Base-by-base conservation (phyloP, 108 stramenopile species). In the Nitzschia sp. region DNA sequence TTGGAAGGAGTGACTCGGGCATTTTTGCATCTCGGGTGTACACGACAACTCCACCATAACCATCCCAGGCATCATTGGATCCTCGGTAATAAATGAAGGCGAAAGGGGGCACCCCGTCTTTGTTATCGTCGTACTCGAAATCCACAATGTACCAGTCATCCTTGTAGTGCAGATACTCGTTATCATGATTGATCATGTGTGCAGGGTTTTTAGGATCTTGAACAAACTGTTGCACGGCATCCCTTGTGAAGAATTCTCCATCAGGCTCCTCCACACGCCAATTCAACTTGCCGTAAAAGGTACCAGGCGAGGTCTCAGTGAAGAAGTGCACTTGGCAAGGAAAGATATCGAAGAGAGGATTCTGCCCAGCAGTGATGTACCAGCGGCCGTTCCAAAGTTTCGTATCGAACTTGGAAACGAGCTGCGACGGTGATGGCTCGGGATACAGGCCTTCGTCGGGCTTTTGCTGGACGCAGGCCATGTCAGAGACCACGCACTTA, bases 311-410 rank as follows among this genome's bases (percentile, higher is more conserved):
- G 0, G 96, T 94, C 69, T 90, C 91, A 26, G 89, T 94, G 72
- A 98, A 98, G 88, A 96, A 97, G 77, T 98, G 97, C 13, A 98
- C 96, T 78, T 98, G 97, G 77, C 97, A 98, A n/a, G 95, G 95
- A 74, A 98, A 98, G 46, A 72, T 77, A 71, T 98, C 97, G 74
- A 98, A 98, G 32, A 95, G 68, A 51, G 80, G 59, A 80, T 98
- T 98, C 71, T 95, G 94, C 6, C 97, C 97, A 0, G 96, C 94
- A 30, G 90, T 82, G 66, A 98, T 98, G 82, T 96, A 98, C 92
- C 90, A 96, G 46, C 81, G 77, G 27, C 97, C 97, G 46, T 95
- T 80, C 78, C 89, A 96, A 24, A 95, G 46, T 46, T 83, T 88
- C 24, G 95, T 94, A 72, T 96, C 86, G 66, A 98, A 97, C 23